Conservation (phyloP, 305 asterid species). For the Rubia occidens region DNA sequence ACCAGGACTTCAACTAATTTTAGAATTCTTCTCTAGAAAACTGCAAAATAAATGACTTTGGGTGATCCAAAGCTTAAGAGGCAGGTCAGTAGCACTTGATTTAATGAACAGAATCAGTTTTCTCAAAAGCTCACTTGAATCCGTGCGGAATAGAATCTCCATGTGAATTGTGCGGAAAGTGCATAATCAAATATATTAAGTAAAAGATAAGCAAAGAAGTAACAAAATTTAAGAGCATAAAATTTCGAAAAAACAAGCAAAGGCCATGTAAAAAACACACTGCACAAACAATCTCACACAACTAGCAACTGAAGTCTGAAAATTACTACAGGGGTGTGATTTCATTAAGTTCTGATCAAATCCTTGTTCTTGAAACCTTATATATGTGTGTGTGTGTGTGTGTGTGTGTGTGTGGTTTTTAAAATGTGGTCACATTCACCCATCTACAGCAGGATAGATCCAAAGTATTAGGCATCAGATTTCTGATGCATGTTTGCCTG, state of each 20-base stretch:
- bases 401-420: neutral
- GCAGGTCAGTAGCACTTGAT: conserved; percentile 9
- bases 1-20: neutral
- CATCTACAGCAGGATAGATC: neutral
- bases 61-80: conserved; percentile 5
- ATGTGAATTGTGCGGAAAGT: neutral
- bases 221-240: neutral
- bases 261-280: neutral
- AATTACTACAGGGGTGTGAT: neutral
- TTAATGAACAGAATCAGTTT: conserved; percentile 2
- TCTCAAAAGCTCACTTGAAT: conserved; percentile 5
- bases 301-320: neutral
- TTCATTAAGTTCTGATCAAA: neutral
- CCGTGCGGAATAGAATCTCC: neutral
- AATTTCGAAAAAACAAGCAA: neutral
- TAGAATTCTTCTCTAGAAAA: neutral
- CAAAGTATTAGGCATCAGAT: neutral
- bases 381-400: too few species aligned
- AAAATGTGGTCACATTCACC: neutral
- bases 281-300: neutral
- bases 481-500: neutral
- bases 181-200: neutral
- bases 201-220: neutral
- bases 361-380: neutral
- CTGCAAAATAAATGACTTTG: neutral